Conservation (phyloP, 1,284 basidiomycete genomes). For the Lignosus rhinocerotis region DNA sequence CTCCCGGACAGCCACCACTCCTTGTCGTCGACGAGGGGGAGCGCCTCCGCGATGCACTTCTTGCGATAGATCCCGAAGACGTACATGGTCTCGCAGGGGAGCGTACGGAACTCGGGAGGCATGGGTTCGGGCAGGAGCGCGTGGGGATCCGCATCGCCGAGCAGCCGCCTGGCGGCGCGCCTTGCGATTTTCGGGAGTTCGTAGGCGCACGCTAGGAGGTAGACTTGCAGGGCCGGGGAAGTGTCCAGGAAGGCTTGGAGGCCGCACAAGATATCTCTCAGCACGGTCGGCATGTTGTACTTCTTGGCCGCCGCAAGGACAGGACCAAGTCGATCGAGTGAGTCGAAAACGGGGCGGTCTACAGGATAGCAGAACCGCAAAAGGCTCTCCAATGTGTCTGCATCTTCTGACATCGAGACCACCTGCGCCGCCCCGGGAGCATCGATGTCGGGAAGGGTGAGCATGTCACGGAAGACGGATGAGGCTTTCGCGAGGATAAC, state of each 20-base stretch:
- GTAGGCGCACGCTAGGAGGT: slow-evolving; percentile 3
- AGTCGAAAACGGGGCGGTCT: slow-evolving; percentile 1
- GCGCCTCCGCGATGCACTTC: background rate
- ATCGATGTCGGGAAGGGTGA: slow-evolving; percentile 6
- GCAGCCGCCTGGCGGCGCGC: background rate
- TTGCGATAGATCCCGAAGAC: slow-evolving; percentile 3
- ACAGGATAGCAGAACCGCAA: slow-evolving; percentile 17
- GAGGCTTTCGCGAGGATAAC: slow-evolving; percentile 23
- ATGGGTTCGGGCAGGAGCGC: background rate
- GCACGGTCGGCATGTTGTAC: slow-evolving; percentile 55
- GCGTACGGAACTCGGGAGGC: slow-evolving; percentile 6
- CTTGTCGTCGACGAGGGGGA: background rate
- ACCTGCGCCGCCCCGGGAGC: slow-evolving; percentile 1
- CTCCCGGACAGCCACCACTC: slow-evolving; percentile 3
- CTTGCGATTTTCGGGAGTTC: background rate
- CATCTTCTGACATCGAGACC: slow-evolving; percentile 14
- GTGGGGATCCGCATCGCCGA: background rate
- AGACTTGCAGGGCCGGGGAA: background rate
- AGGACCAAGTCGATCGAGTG: slow-evolving; percentile 50
- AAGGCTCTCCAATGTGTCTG: slow-evolving; percentile 16
- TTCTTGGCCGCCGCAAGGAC: slow-evolving; percentile 58
- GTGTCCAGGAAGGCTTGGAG: slow-evolving; percentile 39
- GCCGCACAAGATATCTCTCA: slow-evolving; percentile 45
- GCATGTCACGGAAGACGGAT: slow-evolving; percentile 23
- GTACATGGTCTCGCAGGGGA: slow-evolving; percentile 5